A percentile compares a stretch with the other conserved stretches of the same genome.
phyloP scores from a whole-genome alignment of 1,284 basidiomycete species.

The Ganoderma meredithae region DNA sequence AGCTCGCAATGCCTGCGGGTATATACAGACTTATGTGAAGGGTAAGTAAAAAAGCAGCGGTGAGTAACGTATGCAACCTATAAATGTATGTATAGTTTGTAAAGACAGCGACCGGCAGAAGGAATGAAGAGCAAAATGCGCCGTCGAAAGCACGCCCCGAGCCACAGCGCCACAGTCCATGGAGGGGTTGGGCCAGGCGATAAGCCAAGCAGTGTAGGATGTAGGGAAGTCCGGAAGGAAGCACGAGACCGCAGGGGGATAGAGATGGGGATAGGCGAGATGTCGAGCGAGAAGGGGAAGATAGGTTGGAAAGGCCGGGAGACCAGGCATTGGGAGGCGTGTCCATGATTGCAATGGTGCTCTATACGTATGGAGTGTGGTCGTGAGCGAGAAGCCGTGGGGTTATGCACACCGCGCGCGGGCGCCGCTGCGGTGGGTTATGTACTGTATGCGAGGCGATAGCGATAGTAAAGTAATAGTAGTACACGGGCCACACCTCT shows the following conservation, averaged over 20 bases:
- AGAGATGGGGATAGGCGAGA: constrained; percentile 1
- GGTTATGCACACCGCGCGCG: constrained; percentile 1
- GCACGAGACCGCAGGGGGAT: background rate
- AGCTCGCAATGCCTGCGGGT: constrained; percentile 9
- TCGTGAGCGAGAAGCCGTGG: background rate
- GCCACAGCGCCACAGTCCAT: constrained; percentile 4
- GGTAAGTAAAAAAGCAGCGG: background rate
- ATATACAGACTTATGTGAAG: constrained; percentile 2
- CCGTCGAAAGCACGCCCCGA: background rate
- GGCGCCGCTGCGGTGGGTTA: background rate
- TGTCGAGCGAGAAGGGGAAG: background rate
- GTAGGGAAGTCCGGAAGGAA: background rate
- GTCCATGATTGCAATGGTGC: constrained; percentile 5
- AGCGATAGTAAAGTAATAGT: constrained; percentile 18
- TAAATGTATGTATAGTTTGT: background rate
- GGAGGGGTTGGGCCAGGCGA: background rate
- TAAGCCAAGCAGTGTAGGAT: background rate
- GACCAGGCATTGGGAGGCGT: constrained; percentile 5
- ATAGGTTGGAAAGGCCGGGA: background rate
- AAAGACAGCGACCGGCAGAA: constrained; percentile 1
- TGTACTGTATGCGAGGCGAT: constrained; percentile 3
- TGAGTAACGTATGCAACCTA: background rate
- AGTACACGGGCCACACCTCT: constrained; percentile 29
- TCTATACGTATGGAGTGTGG: constrained; percentile 6
- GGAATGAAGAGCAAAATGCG: background rate